Evolutionary conservation across 2,329 filamentous ascomycete species (phyloP).

Genomic region (Berkeleyomyces rouxiae): DNA sequence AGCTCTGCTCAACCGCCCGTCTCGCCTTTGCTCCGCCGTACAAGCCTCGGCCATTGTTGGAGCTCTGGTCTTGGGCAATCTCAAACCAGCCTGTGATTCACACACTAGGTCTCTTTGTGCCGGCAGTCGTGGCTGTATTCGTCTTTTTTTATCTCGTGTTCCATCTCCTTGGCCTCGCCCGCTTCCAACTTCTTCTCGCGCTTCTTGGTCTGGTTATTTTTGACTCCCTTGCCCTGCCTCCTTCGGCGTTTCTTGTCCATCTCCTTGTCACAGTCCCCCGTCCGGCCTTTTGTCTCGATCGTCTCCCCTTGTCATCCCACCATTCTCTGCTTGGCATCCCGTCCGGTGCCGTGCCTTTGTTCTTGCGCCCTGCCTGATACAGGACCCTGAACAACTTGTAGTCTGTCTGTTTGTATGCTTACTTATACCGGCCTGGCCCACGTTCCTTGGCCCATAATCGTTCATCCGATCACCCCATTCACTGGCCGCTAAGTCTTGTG

Average conservation of each 20-base stretch:
- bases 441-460: neutral
- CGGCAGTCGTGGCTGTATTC: neutral
- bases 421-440: neutral
- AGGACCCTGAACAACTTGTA: too few relatives aligned
- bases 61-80: neutral
- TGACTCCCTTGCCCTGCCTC: neutral
- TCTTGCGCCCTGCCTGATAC: too few relatives aligned
- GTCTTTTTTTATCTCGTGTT: neutral
- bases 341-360: neutral
- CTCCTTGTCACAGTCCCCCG: constrained; percentile 4
- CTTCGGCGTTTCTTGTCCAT: neutral
- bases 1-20: neutral
- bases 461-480: neutral
- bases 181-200: neutral
- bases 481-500: neutral
- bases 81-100: neutral
- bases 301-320: constrained; percentile 1
- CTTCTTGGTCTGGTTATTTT: constrained; percentile 1
- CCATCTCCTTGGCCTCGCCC: neutral
- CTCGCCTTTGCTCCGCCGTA: neutral
- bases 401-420: neutral
- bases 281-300: constrained; percentile 1
- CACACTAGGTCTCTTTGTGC: neutral
- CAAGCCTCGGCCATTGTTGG: neutral
- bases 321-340: constrained; percentile 1